These are phyloP conservation scores for Monsonia emarginata DNA, from an alignment of 441 rosid genomes.

Conservation along the genomic window DNA sequence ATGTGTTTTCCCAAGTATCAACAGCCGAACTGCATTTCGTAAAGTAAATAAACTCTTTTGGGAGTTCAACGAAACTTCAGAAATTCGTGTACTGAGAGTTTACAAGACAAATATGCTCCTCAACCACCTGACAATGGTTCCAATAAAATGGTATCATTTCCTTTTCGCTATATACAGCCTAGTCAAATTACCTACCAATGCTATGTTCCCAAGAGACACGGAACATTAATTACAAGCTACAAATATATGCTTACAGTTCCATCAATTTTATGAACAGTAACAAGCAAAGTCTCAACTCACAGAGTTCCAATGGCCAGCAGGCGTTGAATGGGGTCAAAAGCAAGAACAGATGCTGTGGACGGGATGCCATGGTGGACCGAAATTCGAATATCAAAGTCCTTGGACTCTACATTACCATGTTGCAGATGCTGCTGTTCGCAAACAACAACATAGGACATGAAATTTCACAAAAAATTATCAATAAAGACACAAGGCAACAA, in stretches of 20 bases:
- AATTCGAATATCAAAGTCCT: conserved; percentile 37
- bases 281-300: conserved; percentile 55
- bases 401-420: conserved; percentile 26
- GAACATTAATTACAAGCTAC: not conserved
- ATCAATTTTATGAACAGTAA: conserved; percentile 44
- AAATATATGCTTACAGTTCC: conserved; percentile 16
- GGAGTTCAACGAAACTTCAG: not conserved
- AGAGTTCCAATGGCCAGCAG: conserved; percentile 57
- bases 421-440: conserved; percentile 16
- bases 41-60: not conserved
- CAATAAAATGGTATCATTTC: not conserved
- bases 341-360: conserved; percentile 49
- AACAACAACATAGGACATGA: not conserved
- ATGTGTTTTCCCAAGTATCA: not conserved
- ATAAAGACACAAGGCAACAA: not conserved
- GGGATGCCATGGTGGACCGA: conserved; percentile 52
- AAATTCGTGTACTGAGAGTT: not conserved
- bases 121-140: not conserved
- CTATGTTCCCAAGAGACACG: no score
- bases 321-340: conserved; percentile 49
- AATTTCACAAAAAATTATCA: not conserved
- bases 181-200: not conserved
- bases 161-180: not conserved
- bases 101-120: not conserved
- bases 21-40: not conserved